Base-by-base conservation (phyloP, 768 basidiomycete species). In the Russula brevipes region DNA sequence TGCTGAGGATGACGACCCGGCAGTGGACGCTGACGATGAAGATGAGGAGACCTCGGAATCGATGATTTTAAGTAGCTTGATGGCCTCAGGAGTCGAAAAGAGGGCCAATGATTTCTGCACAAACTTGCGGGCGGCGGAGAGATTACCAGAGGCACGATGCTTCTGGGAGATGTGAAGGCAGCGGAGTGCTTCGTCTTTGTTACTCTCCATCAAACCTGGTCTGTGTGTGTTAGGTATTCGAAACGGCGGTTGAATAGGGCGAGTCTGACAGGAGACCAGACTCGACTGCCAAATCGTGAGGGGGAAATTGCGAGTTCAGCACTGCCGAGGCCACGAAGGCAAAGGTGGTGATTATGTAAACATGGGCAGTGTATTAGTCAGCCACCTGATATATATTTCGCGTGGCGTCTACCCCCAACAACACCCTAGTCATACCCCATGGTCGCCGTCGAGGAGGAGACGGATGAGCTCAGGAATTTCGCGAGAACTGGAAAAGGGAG, bases 111-210 rank as follows among this genome's bases (percentile, higher is more conserved):
- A 92, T 76, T 98, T 98, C 74, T 87, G 84, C 64, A 86, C 88
- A 78, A 98, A 95, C 73, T 91, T 92, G 72, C 87, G 84, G 1
- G 95, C 93, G 2, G 89, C 85, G 47, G 86, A 65, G 59, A 85
- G 76, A 73, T 95, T 92, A 53, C 83, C 85, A 50, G 84, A 78
- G 58, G 86, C 82, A 64, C 83, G 80, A 73, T 94, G 86, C 70
- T 83, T 83, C 71, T 85, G 84, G 3, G 94, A 88, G 66, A 97
- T 91, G 53, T 76, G 72, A 55, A 96, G 81, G 72, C 91, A 92
- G 69, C 88, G 85, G 61, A 88, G 73, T 41, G 93, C 93, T 75
- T 96, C 93, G 72, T 96, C 93, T 69, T 85, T 91, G 80, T 96
- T 96, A 75, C 87, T 86, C 74, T 90, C 89, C 89, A 91, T 89